Percentiles rank a stretch among this genome's conserved stretches.
Conservation (phyloP, 164 flowering plant species). For the Paratinospora sagittata region DNA sequence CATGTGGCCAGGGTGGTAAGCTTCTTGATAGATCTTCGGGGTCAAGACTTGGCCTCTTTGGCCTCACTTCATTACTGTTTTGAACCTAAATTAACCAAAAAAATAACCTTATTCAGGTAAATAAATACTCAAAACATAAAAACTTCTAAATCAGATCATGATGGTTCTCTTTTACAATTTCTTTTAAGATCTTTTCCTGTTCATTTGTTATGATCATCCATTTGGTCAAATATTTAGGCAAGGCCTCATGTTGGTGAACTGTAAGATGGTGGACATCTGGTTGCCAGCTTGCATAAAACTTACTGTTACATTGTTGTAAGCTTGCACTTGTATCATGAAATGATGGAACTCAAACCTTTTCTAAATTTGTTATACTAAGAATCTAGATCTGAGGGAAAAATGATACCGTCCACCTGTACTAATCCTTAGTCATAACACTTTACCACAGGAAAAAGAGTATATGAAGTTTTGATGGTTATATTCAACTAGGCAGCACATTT, state of each 20-base stretch:
- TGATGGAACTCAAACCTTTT: neutral
- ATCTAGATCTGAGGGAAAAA: no score
- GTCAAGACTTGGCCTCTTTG: slow-evolving; percentile 56
- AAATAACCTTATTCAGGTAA: neutral
- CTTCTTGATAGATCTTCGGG: slow-evolving; percentile 54
- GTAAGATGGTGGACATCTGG: no score
- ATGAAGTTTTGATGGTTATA: no score
- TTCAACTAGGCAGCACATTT: neutral
- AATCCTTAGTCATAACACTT: no score
- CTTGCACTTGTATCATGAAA: neutral
- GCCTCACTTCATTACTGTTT: slow-evolving; percentile 35
- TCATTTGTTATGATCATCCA: neutral
- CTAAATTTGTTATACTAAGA: no score
- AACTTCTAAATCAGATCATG: neutral
- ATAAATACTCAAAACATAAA: neutral
- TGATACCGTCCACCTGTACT: no score
- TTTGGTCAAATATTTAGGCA: neutral
- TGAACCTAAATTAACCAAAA: slow-evolving; percentile 29
- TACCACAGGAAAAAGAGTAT: no score
- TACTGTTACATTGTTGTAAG: neutral
- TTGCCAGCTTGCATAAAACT: neutral
- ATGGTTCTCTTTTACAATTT: neutral
- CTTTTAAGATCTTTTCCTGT: neutral
- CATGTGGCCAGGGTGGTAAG: slow-evolving; percentile 77
- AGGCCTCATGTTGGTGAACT: neutral